Percentiles rank a stretch among this genome's conserved stretches.
phyloP scores from a whole-genome alignment of 768 basidiomycete species.

The Suillus plorans region DNA sequence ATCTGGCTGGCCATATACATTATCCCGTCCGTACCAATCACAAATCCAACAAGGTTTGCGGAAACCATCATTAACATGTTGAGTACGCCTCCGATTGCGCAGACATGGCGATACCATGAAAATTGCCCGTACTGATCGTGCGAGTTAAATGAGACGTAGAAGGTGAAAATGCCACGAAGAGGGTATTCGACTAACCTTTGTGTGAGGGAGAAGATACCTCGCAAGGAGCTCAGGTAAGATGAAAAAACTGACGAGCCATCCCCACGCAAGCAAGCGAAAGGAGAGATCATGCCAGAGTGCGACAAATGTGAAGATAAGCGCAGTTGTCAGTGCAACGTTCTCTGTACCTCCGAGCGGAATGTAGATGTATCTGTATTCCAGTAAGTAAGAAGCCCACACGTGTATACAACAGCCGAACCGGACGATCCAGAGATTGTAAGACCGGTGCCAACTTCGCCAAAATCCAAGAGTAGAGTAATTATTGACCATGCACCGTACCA shows the following conservation, averaged over 20 bases:
- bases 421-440: slow-evolving; percentile 94
- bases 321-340: slow-evolving; percentile 57
- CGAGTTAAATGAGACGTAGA: slow-evolving; percentile 5
- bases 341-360: slow-evolving; percentile 82
- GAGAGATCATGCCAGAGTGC: slow-evolving; percentile 97
- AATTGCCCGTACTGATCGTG: slow-evolving; percentile 56
- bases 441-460: slow-evolving; percentile 96
- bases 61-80: slow-evolving; percentile 89
- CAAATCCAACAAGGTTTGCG: slow-evolving; percentile 95
- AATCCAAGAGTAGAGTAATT: slow-evolving; percentile 93
- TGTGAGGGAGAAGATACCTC: slow-evolving; percentile 54
- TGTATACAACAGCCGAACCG: slow-evolving; percentile 46
- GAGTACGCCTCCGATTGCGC: slow-evolving; percentile 76
- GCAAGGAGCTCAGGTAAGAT: slow-evolving; percentile 83
- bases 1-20: slow-evolving; percentile 63
- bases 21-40: slow-evolving; percentile 82
- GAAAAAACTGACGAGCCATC: slow-evolving; percentile 92
- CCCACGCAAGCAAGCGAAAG: slow-evolving; percentile 87
- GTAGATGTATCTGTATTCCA: slow-evolving; percentile 80
- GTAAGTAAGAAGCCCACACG: slow-evolving; percentile 4
- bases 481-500: slow-evolving; percentile 98
- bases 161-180: background rate
- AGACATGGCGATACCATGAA: slow-evolving; percentile 85
- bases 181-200: slow-evolving; percentile 47
- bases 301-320: slow-evolving; percentile 92